Base-by-base conservation (phyloP, 2,329 filamentous ascomycete genomes). In the Monilinia fructigena region DNA sequence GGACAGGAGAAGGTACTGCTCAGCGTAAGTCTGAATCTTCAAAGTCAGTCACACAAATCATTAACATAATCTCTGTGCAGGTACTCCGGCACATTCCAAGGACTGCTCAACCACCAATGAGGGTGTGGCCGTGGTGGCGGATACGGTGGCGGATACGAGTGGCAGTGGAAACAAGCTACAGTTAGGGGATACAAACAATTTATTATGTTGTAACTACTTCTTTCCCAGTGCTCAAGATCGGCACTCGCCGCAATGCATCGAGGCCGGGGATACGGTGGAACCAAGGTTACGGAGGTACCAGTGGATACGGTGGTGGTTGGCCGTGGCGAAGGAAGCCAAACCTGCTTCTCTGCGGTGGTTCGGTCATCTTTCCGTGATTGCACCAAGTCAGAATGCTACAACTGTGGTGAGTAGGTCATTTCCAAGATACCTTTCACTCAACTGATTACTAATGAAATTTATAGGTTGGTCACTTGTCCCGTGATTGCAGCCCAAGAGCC, bases 321-420 rank as follows among this genome's bases (percentile, higher is more conserved):
- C n/a, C n/a, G n/a, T n/a, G n/a, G n/a, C n/a, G n/a, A n/a, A 72
- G 81, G 83, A 70, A 84, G 87, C 76, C 92, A 94, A 84, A 97
- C 93, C 74, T 98, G 95, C 89, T 99, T 97, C 86, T 96, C 93
- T 98, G 95, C 82, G 95, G 95, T 75, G 95, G 95, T 72, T 93
- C 78, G 94, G 94, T 76, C 95, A 99, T 84, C 94, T 97, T 90
- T 93, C 91, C 90, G 86, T 74, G 95, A 98, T 82, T 99, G 95
- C 82, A 96, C 94, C 75, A 80, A 95, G 95, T 76, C 94, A 96
- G 85, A 98, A 98, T 99, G 95, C 89, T 99, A 98, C 89, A 97
- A 97, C 88, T 98, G 95, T 74, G 86, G 86, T 72, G 93, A 97
- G 90, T 94, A 74, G 94, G 95, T 70, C 94, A 98, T 68, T 67